These are phyloP conservation scores for Jatropha podagrica DNA, from an alignment of 441 rosid species.

Conservation along the genomic window DNA sequence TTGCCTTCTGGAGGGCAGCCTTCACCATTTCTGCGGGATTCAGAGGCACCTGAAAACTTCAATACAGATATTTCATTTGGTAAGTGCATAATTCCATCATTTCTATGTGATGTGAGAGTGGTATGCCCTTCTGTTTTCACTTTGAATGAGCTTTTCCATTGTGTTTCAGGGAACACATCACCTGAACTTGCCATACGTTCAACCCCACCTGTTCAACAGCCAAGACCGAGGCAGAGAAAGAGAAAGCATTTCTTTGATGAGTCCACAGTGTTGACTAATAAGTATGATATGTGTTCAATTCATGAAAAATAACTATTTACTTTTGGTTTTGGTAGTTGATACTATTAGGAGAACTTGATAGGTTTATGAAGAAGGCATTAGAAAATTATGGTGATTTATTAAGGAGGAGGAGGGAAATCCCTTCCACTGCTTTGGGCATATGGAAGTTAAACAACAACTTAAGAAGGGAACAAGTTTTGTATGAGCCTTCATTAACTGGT, in stretches of 20 bases:
- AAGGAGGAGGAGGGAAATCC: constrained; percentile 48
- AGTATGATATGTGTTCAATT: constrained; percentile 36
- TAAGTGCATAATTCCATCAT: constrained; percentile 41
- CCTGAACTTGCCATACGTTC: constrained; percentile 57
- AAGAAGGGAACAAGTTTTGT: constrained; percentile 52
- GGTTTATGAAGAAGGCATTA: constrained; percentile 62
- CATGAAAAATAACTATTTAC: background rate
- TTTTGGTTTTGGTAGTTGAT: constrained; percentile 25
- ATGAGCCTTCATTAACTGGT: constrained; percentile 65
- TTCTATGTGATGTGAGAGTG: constrained; percentile 10
- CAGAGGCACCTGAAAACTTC: constrained; percentile 33
- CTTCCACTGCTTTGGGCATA: constrained; percentile 42
- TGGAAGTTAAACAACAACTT: constrained; percentile 57
- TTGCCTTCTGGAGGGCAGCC: constrained; percentile 38
- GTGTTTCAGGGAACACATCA: constrained; percentile 44
- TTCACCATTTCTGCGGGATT: constrained; percentile 40
- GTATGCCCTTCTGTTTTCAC: background rate
- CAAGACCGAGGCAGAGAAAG: constrained; percentile 43
- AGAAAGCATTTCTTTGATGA: constrained; percentile 58
- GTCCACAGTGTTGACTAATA: constrained; percentile 55
- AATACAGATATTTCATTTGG: constrained; percentile 35
- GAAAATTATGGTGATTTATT: constrained; percentile 50
- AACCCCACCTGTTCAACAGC: constrained; percentile 52
- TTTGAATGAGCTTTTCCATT: background rate
- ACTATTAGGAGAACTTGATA: constrained; percentile 27